Percentiles rank a stretch among this genome's conserved stretches.
Conservation (phyloP, 352 stramenopile genomes). For the Globisporangium carolinianum region DNA sequence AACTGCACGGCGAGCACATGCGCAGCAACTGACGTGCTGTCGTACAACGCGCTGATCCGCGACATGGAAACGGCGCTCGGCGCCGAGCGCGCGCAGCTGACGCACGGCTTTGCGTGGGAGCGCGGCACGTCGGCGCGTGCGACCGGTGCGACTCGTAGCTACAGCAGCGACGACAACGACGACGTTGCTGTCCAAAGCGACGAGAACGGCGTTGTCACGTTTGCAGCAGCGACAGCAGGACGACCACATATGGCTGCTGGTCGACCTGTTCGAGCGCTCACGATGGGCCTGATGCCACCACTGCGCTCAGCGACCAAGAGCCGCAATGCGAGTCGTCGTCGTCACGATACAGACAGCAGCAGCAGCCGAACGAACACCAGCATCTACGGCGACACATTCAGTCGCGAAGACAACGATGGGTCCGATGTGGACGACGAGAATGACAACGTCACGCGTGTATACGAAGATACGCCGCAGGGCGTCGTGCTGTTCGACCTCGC, state of each 20-base stretch:
- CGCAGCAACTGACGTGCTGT: slow-evolving; percentile 38
- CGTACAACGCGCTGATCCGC: slow-evolving; percentile 62
- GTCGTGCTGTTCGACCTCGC: slow-evolving; percentile 48
- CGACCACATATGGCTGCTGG: no score
- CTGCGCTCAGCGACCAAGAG: slow-evolving; percentile 11
- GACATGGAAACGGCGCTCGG: slow-evolving; percentile 38
- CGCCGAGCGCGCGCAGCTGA: not conserved
- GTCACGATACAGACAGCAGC: not conserved
- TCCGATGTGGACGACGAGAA: slow-evolving; percentile 9
- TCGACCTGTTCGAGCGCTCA: no score
- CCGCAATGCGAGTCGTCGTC: not conserved
- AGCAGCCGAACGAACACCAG: not conserved
- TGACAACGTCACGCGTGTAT: slow-evolving; percentile 5
- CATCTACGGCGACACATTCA: not conserved
- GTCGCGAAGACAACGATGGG: not conserved
- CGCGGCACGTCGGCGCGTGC: not conserved
- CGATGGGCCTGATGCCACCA: slow-evolving; percentile 1
- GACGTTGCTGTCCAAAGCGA: no score
- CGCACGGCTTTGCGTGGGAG: not conserved
- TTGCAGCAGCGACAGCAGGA: no score
- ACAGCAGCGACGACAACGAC: no score
- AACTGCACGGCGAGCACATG: slow-evolving; percentile 38
- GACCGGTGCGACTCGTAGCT: not conserved
- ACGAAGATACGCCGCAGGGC: slow-evolving; percentile 15
- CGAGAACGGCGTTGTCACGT: no score